Evolutionary conservation across 1,284 basidiomycete species (phyloP).

Genomic region (Porogramme epimiltina): DNA sequence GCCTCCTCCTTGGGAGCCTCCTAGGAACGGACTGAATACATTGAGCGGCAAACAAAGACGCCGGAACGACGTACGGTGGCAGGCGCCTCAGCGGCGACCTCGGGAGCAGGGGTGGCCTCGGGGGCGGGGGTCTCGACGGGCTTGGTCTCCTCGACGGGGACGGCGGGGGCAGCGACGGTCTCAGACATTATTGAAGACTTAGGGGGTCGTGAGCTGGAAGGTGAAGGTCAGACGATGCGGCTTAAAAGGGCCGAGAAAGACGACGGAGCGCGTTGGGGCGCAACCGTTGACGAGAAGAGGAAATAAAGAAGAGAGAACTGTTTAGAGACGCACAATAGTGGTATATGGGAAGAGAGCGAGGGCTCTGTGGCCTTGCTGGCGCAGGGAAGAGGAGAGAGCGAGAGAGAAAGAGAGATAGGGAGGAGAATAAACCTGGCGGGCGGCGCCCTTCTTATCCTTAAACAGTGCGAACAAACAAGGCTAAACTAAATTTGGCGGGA

Average conservation of each 20-base stretch:
- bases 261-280: slow-evolving; percentile 8
- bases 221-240: slow-evolving; percentile 25
- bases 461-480: slow-evolving; percentile 48
- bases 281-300: not conserved
- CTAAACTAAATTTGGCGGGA: slow-evolving; percentile 36
- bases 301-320: not conserved
- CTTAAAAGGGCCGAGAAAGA: slow-evolving; percentile 16
- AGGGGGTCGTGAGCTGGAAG: slow-evolving; percentile 52
- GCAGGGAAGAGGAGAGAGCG: slow-evolving; percentile 33
- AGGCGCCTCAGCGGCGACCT: slow-evolving; percentile 35
- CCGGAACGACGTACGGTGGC: slow-evolving; percentile 14
- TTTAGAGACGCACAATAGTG: slow-evolving; percentile 27
- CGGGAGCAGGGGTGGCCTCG: slow-evolving; percentile 36
- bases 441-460: slow-evolving; percentile 52
- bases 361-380: slow-evolving; percentile 27
- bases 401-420: slow-evolving; percentile 35
- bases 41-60: not conserved
- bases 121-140: slow-evolving; percentile 40
- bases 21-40: slow-evolving; percentile 1
- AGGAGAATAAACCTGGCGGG: slow-evolving; percentile 30
- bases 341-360: slow-evolving; percentile 32
- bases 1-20: slow-evolving; percentile 24
- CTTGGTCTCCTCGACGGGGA: slow-evolving; percentile 50
- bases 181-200: slow-evolving; percentile 77
- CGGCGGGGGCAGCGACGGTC: slow-evolving; percentile 45